phyloP scores from a whole-genome alignment of 164 flowering plant species.

The Vitis cinerea region DNA sequence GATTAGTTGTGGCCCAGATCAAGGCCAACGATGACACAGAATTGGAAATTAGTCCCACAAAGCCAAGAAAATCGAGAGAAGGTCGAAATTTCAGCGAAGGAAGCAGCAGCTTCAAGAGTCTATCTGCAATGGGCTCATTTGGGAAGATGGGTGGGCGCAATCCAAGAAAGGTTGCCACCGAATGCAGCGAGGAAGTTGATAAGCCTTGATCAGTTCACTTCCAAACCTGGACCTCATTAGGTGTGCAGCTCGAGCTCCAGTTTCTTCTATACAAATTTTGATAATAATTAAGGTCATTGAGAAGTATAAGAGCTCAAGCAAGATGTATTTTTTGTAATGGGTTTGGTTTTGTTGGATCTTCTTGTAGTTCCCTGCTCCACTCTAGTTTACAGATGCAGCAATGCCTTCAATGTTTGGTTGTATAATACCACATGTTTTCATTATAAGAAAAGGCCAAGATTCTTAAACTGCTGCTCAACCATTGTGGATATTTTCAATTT shows the following conservation, averaged over 20 bases:
- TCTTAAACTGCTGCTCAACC: not conserved
- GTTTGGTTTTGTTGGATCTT: not conserved
- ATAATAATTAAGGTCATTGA: too few species aligned
- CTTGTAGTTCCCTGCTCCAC: not conserved
- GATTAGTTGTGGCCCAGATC: constrained; percentile 32
- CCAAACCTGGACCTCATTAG: too few species aligned
- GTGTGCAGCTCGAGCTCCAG: too few species aligned
- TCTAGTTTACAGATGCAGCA: not conserved
- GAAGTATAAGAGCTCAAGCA: not conserved
- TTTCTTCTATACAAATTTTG: too few species aligned
- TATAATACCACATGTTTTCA: not conserved
- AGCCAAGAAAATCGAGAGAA: constrained; percentile 30
- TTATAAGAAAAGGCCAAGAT: not conserved
- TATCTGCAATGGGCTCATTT: constrained; percentile 43
- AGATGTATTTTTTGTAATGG: not conserved
- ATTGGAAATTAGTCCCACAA: constrained; percentile 19
- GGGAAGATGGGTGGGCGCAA: constrained; percentile 32
- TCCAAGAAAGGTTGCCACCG: constrained; percentile 37
- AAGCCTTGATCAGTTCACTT: constrained; percentile 14
- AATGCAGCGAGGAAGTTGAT: constrained; percentile 22
- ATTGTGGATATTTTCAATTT: too few species aligned
- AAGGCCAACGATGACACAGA: constrained; percentile 20
- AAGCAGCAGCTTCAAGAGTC: constrained; percentile 51
- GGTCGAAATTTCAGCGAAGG: constrained; percentile 33
- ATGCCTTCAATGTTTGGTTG: not conserved